These are phyloP conservation scores for Aspergillus sp. DNA, from an alignment of 2,329 filamentous ascomycete species.

Conservation along the genomic window DNA sequence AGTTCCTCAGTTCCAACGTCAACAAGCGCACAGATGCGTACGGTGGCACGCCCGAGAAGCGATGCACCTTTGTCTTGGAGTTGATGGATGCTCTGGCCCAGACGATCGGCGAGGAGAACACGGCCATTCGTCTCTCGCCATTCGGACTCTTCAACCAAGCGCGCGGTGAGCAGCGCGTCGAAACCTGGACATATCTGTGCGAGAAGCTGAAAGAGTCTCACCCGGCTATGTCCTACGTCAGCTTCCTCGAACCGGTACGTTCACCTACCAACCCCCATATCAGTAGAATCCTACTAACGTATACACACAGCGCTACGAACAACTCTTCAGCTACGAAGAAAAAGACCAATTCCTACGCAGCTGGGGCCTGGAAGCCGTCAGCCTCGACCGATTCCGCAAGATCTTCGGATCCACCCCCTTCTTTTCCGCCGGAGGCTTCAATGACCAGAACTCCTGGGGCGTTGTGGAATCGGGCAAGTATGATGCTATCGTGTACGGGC, in stretches of 20 bases:
- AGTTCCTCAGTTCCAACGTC: constrained; percentile 47
- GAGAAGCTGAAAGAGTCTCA: constrained; percentile 42
- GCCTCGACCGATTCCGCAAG: constrained; percentile 44
- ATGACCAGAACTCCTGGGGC: constrained; percentile 47
- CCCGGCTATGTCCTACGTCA: constrained; percentile 48
- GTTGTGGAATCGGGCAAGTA: constrained; percentile 45
- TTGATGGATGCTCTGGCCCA: constrained; percentile 45
- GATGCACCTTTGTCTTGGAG: constrained; percentile 54
- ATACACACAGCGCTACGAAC: constrained; percentile 43
- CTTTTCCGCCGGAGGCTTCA: constrained; percentile 53
- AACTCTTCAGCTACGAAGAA: constrained; percentile 46
- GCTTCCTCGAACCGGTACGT: constrained; percentile 49
- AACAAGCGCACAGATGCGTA: constrained; percentile 49
- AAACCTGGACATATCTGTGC: constrained; percentile 51
- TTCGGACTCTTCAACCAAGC: constrained; percentile 52
- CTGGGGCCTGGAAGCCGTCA: constrained; percentile 44
- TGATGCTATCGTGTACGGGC: constrained; percentile 45
- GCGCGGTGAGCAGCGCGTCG: constrained; percentile 46
- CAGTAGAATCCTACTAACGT: background rate
- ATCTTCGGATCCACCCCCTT: constrained; percentile 53
- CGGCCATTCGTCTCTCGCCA: constrained; percentile 44
- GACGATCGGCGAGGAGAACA: constrained; percentile 42
- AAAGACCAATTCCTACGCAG: constrained; percentile 47
- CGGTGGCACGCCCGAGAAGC: constrained; percentile 48
- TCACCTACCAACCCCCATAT: background rate